A percentile compares a stretch with the other conserved stretches of the same genome.
phyloP scores from a whole-genome alignment of 345 rosid species.

The Hirschfeldia incana region DNA sequence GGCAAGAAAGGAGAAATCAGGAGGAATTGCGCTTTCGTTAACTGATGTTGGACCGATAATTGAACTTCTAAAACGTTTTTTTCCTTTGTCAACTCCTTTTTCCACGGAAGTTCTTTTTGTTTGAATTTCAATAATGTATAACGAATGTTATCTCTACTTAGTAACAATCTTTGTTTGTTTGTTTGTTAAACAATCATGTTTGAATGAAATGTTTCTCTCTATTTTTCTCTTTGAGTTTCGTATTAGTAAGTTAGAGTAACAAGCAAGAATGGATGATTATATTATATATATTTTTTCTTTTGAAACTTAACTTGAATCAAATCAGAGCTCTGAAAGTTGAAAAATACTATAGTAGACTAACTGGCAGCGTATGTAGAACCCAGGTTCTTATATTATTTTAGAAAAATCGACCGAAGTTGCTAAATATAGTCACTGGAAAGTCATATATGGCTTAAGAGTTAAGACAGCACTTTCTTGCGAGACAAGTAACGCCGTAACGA shows the following conservation, averaged over 20 bases:
- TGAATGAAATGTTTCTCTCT: not conserved
- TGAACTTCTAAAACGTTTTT: not conserved
- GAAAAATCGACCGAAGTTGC: not conserved
- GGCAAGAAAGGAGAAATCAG: not conserved
- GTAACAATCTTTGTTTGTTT: not conserved
- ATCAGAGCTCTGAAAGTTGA: not conserved
- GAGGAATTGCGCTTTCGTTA: slow-evolving; percentile 1
- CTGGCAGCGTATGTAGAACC: not conserved
- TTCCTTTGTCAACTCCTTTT: not conserved
- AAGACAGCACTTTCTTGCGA: not conserved
- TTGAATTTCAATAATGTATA: not conserved
- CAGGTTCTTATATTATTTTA: not conserved
- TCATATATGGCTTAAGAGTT: not conserved
- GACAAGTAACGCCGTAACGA: not conserved
- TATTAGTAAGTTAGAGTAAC: not conserved
- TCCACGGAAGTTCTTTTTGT: not conserved
- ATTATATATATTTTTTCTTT: too few species aligned
- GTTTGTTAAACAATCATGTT: not conserved
- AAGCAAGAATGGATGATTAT: not conserved
- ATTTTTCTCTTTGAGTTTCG: not conserved
- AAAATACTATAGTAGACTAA: too few species aligned
- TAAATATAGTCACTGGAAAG: not conserved
- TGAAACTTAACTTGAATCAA: not conserved
- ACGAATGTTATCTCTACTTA: not conserved
- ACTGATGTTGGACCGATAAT: not conserved